Conservation (phyloP, 306 rosid species). For the Prunus padus region DNA sequence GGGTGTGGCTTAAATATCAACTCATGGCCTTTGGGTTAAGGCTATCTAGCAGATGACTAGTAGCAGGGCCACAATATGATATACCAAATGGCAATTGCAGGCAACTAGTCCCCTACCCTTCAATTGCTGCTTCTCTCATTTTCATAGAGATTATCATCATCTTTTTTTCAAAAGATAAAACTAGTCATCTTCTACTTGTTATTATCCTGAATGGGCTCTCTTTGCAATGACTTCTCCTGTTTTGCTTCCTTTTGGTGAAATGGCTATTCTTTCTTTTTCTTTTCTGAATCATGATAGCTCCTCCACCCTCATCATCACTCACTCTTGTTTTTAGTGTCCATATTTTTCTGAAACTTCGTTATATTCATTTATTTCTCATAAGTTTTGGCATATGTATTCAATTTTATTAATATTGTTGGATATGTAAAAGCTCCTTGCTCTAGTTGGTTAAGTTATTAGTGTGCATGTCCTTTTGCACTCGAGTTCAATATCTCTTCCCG, state of each 20-base stretch:
- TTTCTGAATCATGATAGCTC: neutral
- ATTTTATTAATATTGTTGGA: too few species aligned
- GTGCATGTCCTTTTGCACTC: too few species aligned
- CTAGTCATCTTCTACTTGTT: slow-evolving; percentile 38
- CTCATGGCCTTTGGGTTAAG: slow-evolving; percentile 32
- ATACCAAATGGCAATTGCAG: slow-evolving; percentile 12
- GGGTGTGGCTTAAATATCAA: slow-evolving; percentile 20
- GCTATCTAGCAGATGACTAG: neutral
- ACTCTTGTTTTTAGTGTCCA: slow-evolving; percentile 21
- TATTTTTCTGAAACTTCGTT: neutral
- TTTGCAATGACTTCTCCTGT: slow-evolving; percentile 47
- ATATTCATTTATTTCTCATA: too few species aligned
- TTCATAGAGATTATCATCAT: neutral
- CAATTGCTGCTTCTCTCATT: neutral
- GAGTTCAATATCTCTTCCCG: too few species aligned
- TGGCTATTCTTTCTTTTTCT: slow-evolving; percentile 45
- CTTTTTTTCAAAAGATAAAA: slow-evolving; percentile 19
- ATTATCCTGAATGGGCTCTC: slow-evolving; percentile 47
- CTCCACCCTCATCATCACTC: neutral
- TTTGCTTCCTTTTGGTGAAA: slow-evolving; percentile 42
- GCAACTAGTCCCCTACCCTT: neutral
- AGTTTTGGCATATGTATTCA: neutral
- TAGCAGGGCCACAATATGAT: slow-evolving; percentile 16
- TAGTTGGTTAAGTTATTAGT: too few species aligned
- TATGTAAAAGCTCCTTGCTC: too few species aligned